phyloP scores from a whole-genome alignment of 441 rosid genomes.

The Lepidium campestre region DNA sequence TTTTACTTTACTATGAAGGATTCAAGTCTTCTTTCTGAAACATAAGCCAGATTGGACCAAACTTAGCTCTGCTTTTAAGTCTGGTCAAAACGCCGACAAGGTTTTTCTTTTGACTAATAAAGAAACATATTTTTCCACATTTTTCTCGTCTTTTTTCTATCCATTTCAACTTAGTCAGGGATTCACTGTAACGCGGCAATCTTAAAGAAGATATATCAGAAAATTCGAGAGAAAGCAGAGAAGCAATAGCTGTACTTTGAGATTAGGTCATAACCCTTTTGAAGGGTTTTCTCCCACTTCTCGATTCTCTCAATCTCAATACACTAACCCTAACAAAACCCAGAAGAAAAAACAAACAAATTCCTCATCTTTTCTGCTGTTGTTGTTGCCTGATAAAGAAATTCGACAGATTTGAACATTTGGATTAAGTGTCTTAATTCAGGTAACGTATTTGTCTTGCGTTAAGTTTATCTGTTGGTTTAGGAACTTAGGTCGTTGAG shows the following conservation, averaged over 20 bases:
- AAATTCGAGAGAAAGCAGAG: background rate
- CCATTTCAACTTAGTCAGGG: slow-evolving; percentile 18
- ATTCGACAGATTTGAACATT: background rate
- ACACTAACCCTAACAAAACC: background rate
- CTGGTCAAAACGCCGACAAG: slow-evolving; percentile 26
- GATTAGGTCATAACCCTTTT: slow-evolving; percentile 1
- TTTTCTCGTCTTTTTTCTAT: slow-evolving; percentile 7
- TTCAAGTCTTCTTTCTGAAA: background rate
- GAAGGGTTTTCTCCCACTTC: background rate
- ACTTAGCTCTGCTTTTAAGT: background rate
- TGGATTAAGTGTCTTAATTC: background rate
- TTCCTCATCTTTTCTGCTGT: background rate
- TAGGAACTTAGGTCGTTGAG: background rate
- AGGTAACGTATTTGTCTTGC: background rate
- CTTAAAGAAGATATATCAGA: slow-evolving; percentile 6
- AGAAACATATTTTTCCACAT: slow-evolving; percentile 13
- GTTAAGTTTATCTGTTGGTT: background rate
- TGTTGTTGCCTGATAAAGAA: background rate
- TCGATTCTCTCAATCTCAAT: background rate
- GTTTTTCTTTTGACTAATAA: slow-evolving; percentile 8
- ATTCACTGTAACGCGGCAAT: slow-evolving; percentile 32
- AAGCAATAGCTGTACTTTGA: background rate
- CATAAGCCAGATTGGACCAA: slow-evolving; percentile 15
- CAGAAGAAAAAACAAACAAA: background rate
- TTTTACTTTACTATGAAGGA: background rate